phyloP scores from a whole-genome alignment of 2,329 filamentous ascomycete species.

The Exophiala mesophila region DNA sequence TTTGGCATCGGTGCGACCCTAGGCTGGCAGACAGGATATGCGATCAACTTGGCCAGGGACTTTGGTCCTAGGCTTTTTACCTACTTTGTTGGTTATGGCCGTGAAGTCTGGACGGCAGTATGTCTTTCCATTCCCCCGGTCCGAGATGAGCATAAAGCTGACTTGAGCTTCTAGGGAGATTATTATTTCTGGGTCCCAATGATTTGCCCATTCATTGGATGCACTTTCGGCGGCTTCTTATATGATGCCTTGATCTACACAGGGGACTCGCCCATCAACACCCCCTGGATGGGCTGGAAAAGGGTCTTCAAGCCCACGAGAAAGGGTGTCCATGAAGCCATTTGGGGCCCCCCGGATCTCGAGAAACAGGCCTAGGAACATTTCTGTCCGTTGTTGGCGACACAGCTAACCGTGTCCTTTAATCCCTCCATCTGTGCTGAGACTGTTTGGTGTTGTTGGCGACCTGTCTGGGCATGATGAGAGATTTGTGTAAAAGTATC shows the following conservation, averaged over 20 bases:
- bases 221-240: slow-evolving; percentile 54
- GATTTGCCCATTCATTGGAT: slow-evolving; percentile 59
- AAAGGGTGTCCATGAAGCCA: slow-evolving; percentile 20
- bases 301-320: slow-evolving; percentile 35
- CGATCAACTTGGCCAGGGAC: slow-evolving; percentile 63
- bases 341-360: slow-evolving; percentile 18
- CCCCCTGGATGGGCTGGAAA: slow-evolving; percentile 54
- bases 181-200: slow-evolving; percentile 68
- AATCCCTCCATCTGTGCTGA: no score
- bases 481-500: no score
- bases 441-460: no score
- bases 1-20: slow-evolving; percentile 64
- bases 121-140: neutral
- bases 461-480: no score
- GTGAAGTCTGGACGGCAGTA: slow-evolving; percentile 48
- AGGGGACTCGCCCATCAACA: slow-evolving; percentile 60
- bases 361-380: slow-evolving; percentile 21
- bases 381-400: no score
- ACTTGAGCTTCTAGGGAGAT: slow-evolving; percentile 37
- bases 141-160: slow-evolving; percentile 18
- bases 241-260: slow-evolving; percentile 61
- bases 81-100: slow-evolving; percentile 58
- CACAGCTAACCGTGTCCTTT: no score
- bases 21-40: slow-evolving; percentile 65
- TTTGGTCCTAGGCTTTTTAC: slow-evolving; percentile 60